phyloP scores from a whole-genome alignment of 257 asterid genomes.

The Anisodus acutangulus region DNA sequence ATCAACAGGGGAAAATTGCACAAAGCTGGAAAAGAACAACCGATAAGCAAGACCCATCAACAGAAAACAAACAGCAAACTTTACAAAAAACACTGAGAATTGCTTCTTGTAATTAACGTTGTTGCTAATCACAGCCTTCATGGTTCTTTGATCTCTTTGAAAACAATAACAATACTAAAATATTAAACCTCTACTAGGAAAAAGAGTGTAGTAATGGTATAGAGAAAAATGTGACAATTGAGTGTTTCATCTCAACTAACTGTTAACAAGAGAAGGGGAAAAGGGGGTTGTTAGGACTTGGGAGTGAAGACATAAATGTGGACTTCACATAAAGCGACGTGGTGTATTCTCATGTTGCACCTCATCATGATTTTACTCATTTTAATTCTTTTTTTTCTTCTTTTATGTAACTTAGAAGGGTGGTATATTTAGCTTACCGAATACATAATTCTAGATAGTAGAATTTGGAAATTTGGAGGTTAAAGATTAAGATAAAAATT shows the following conservation, averaged over 20 bases:
- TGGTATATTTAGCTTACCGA: too few species aligned
- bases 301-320: not conserved
- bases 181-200: not conserved
- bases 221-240: not conserved
- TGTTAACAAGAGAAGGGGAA: too few species aligned
- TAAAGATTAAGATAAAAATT: too few species aligned
- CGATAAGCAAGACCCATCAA: conserved; percentile 19
- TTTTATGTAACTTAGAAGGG: too few species aligned
- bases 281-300: not conserved
- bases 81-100: not conserved
- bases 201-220: not conserved
- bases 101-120: conserved; percentile 24
- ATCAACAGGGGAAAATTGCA: not conserved
- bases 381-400: not conserved
- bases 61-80: conserved; percentile 14
- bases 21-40: conserved; percentile 15
- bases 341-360: not conserved
- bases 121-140: not conserved
- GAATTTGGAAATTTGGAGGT: too few species aligned
- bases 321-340: not conserved
- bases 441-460: too few species aligned
- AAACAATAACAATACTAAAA: not conserved
- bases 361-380: not conserved
- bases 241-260: not conserved
- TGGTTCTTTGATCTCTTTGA: not conserved